Evolutionary conservation across 2,329 filamentous ascomycete species (phyloP).

Genomic region (Grosmannia huntii): DNA sequence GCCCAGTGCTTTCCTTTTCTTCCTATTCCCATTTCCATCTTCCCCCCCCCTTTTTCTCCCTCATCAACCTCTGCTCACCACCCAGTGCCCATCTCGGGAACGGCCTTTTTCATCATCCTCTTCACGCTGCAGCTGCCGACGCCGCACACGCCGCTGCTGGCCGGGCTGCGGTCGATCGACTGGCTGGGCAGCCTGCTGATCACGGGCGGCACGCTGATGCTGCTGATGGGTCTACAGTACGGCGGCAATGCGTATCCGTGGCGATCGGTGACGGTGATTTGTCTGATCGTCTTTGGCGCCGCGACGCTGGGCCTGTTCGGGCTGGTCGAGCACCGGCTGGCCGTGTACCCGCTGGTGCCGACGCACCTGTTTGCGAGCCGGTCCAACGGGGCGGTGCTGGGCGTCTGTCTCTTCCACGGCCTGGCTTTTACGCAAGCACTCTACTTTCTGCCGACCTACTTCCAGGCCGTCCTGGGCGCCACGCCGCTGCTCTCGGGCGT

Average conservation of each 20-base stretch:
- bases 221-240: constrained; percentile 57
- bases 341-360: constrained; percentile 56
- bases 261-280: constrained; percentile 47
- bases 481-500: constrained; percentile 48
- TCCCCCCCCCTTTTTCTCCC: background rate
- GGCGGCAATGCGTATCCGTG: constrained; percentile 46
- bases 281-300: constrained; percentile 47
- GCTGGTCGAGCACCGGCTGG: constrained; percentile 49
- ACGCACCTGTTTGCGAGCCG: constrained; percentile 42
- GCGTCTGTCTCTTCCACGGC: constrained; percentile 29
- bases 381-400: constrained; percentile 45
- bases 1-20: background rate
- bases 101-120: constrained; percentile 34
- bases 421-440: constrained; percentile 51
- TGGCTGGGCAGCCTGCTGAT: constrained; percentile 37
- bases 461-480: constrained; percentile 53
- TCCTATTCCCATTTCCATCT: background rate
- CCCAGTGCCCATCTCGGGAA: constrained; percentile 19
- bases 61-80: background rate
- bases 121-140: constrained; percentile 56
- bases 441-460: constrained; percentile 64
- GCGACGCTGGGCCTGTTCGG: constrained; percentile 38
- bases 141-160: constrained; percentile 46
- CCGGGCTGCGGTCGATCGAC: constrained; percentile 52
- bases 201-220: constrained; percentile 53